These are phyloP conservation scores for Marchantia paleacea DNA, from an alignment of 225 moss, liverwort and hornwort species.

Conservation along the genomic window DNA sequence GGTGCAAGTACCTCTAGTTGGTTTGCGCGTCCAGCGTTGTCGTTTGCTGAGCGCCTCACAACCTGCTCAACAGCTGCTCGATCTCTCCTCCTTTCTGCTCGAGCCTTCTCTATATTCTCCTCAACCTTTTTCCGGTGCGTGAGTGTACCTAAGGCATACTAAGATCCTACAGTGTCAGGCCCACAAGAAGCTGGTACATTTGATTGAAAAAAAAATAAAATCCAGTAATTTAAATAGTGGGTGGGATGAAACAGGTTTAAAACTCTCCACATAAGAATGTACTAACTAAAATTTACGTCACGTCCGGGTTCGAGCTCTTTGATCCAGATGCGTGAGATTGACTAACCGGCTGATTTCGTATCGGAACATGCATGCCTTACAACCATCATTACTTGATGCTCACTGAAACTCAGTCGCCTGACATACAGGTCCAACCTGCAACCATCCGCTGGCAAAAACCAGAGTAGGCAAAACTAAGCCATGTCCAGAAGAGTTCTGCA, in stretches of 20 bases:
- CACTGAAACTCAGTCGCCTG: constrained; percentile 32
- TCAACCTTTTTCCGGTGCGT: constrained; percentile 16
- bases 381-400: constrained; percentile 40
- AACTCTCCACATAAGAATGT: neutral
- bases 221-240: neutral
- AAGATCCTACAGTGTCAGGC: constrained; percentile 1
- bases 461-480: constrained; percentile 15
- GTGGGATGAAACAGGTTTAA: neutral
- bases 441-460: constrained; percentile 25
- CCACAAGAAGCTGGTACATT: neutral
- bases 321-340: neutral
- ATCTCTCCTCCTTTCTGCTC: constrained; percentile 13
- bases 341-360: constrained; percentile 32
- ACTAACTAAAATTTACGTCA: neutral
- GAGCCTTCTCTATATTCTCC: constrained; percentile 19
- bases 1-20: constrained; percentile 32
- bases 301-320: neutral
- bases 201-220: neutral
- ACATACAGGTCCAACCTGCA: constrained; percentile 46
- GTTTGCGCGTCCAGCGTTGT: constrained; percentile 34
- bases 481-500: neutral
- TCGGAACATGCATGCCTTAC: constrained; percentile 19
- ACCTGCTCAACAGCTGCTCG: neutral
- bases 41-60: constrained; percentile 11
- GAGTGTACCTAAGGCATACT: constrained; percentile 31